Evolutionary conservation across 1,284 basidiomycete species (phyloP).

Genomic region (Cryptococcus hybrid): DNA sequence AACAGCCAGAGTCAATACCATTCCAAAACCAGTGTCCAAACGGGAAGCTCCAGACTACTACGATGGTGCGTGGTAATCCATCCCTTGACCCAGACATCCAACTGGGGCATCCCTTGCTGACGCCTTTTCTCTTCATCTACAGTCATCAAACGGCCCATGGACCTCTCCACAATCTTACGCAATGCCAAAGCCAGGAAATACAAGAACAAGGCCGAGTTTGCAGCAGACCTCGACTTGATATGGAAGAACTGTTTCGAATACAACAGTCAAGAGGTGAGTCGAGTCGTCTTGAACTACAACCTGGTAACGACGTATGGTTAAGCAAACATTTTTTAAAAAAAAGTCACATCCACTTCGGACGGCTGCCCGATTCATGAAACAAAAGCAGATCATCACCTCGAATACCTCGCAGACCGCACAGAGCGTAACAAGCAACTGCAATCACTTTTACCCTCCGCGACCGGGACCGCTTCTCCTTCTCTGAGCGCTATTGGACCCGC

Average conservation of each 20-base stretch:
- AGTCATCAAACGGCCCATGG: slow-evolving; percentile 93
- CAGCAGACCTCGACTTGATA: slow-evolving; percentile 89
- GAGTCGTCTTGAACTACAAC: background rate
- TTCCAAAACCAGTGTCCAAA: slow-evolving; percentile 83
- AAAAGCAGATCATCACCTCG: slow-evolving; percentile 75
- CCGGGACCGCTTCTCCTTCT: slow-evolving; percentile 4
- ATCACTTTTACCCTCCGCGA: slow-evolving; percentile 54
- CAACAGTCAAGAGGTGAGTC: slow-evolving; percentile 79
- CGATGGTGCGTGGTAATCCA: slow-evolving; percentile 57
- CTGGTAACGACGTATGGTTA: background rate
- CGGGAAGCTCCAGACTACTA: slow-evolving; percentile 87
- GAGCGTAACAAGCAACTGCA: slow-evolving; percentile 58
- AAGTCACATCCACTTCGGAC: slow-evolving; percentile 75
- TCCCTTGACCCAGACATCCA: background rate
- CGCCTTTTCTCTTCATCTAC: slow-evolving; percentile 2
- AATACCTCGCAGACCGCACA: slow-evolving; percentile 82
- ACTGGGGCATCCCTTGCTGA: background rate
- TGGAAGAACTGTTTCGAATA: slow-evolving; percentile 95
- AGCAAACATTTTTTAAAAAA: background rate
- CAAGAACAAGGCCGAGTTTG: slow-evolving; percentile 91
- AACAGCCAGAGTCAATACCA: slow-evolving; percentile 76
- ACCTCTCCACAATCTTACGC: slow-evolving; percentile 85
- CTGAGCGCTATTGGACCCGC: background rate
- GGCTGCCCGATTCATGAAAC: slow-evolving; percentile 68
- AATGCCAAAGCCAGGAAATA: slow-evolving; percentile 89